Percentiles rank a stretch among this genome's conserved stretches.
phyloP scores from a whole-genome alignment of 441 rosid species.

The Bruguiera hainesii region DNA sequence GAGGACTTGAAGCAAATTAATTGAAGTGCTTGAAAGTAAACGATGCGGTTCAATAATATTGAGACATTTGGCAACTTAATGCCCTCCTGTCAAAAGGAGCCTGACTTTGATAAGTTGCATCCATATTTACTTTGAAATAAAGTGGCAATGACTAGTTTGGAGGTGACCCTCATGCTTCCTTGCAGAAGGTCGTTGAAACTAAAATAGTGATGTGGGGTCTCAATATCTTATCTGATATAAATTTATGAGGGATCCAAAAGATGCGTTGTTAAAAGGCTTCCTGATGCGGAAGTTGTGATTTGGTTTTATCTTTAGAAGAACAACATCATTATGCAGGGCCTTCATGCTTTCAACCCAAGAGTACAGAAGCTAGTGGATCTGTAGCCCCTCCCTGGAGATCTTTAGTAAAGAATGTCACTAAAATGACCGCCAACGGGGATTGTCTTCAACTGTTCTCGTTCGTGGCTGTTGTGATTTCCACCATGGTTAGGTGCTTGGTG shows the following conservation, averaged over 20 bases:
- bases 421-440: conserved; percentile 21
- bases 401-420: conserved; percentile 22
- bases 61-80: neutral
- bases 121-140: neutral
- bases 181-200: conserved; percentile 8
- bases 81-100: neutral
- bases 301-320: conserved; percentile 29
- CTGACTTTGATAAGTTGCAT: neutral
- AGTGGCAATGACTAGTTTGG: neutral
- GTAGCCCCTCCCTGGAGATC: conserved; percentile 18
- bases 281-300: conserved; percentile 28
- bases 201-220: conserved; percentile 14
- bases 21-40: conserved; percentile 26
- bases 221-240: conserved; percentile 6
- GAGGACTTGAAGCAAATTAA: conserved; percentile 21
- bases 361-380: conserved; percentile 39
- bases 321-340: conserved; percentile 40
- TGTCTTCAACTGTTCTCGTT: conserved; percentile 14
- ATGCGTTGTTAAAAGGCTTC: conserved; percentile 22
- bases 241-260: conserved; percentile 12
- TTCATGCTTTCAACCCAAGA: conserved; percentile 21
- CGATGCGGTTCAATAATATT: conserved; percentile 2
- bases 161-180: conserved; percentile 9
- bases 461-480: conserved; percentile 19
- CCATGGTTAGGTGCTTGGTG: conserved; percentile 28